phyloP scores from a whole-genome alignment of 176 grass and related monocot genomes.

The Aegilops longissima region DNA sequence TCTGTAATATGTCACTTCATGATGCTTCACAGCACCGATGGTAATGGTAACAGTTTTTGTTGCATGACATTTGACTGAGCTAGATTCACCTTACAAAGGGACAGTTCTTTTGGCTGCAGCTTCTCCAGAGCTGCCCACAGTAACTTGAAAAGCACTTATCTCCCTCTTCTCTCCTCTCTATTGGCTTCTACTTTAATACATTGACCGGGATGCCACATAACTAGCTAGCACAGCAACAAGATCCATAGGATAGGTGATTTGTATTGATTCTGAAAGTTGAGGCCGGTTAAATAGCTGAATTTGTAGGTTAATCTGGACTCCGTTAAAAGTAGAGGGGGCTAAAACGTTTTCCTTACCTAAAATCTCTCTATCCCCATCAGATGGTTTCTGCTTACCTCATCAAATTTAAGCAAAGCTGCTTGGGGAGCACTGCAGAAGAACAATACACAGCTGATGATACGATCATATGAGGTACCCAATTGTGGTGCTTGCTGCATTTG shows the following conservation, averaged over 20 bases:
- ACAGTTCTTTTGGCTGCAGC: too few species aligned
- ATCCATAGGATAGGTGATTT: background rate
- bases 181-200: background rate
- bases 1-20: background rate
- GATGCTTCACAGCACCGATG: background rate
- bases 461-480: conserved; percentile 82
- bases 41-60: background rate
- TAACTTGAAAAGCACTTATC: too few species aligned
- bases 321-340: background rate
- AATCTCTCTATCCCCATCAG: conserved; percentile 30
- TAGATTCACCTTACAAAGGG: background rate
- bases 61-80: background rate
- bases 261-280: background rate
- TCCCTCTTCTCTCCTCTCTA: background rate
- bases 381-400: conserved; percentile 95
- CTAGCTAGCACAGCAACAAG: background rate
- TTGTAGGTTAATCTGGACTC: background rate
- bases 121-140: too few species aligned
- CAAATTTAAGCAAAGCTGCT: conserved; percentile 98
- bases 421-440: conserved; percentile 98
- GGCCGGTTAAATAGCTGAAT: background rate
- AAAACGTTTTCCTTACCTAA: background rate
- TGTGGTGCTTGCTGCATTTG: conserved; percentile 9
- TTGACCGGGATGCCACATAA: background rate
- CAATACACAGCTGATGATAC: conserved; percentile 93